Conservation (phyloP, 805 yeast species). For the Brettanomyces naardenensis region DNA sequence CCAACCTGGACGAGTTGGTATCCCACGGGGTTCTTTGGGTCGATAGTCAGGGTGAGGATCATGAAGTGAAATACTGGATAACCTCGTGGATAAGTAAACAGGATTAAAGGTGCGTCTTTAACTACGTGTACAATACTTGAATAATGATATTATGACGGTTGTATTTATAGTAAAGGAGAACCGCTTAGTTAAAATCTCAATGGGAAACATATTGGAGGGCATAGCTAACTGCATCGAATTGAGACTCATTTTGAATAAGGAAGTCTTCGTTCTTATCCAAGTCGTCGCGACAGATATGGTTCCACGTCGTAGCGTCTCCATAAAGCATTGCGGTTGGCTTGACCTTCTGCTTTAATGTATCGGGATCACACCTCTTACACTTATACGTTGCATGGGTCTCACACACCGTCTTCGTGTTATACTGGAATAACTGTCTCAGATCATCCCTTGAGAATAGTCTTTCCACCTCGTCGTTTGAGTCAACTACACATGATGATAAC, state of each 20-base stretch:
- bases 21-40: conserved; percentile 81
- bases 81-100: conserved; percentile 55
- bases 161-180: not conserved
- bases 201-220: conserved; percentile 94
- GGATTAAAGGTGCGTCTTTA: too few species aligned
- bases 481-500: conserved; percentile 92
- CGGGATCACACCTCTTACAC: conserved; percentile 65
- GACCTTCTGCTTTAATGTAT: conserved; percentile 47
- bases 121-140: too few species aligned
- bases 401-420: conserved; percentile 57
- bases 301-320: conserved; percentile 98
- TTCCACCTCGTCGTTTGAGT: conserved; percentile 92
- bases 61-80: conserved; percentile 56
- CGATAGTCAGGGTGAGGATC: conserved; percentile 42
- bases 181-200: conserved; percentile 20
- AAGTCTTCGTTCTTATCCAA: conserved; percentile 66
- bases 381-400: conserved; percentile 91
- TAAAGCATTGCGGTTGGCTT: conserved; percentile 84
- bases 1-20: conserved; percentile 72
- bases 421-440: conserved; percentile 67
- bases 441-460: conserved; percentile 80
- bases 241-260: conserved; percentile 65
- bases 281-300: conserved; percentile 65
- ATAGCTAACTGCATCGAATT: conserved; percentile 64
- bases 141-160: not conserved